Evolutionary conservation across 2,329 filamentous ascomycete species (phyloP).

Genomic region (Alternaria brassicae): DNA sequence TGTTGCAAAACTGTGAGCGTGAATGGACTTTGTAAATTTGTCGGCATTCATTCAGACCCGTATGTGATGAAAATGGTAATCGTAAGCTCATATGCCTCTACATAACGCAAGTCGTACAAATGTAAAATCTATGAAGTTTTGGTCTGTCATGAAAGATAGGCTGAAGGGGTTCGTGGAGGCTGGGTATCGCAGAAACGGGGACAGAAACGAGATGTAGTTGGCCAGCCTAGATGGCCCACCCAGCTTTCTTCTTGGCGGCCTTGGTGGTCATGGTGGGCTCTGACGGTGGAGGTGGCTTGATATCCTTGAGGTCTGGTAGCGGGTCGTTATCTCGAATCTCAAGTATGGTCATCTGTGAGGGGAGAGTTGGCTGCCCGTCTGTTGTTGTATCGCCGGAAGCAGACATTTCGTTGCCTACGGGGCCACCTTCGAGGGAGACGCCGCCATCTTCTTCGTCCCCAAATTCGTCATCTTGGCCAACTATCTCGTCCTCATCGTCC

Average conservation of each 20-base stretch:
- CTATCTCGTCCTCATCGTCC: neutral
- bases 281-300: constrained; percentile 30
- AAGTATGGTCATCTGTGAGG: constrained; percentile 47
- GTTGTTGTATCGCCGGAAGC: neutral
- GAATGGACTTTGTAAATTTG: neutral
- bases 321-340: constrained; percentile 48
- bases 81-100: neutral
- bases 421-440: constrained; percentile 8
- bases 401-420: constrained; percentile 5
- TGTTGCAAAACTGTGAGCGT: neutral
- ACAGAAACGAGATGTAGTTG: neutral
- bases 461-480: constrained; percentile 8
- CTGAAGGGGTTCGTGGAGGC: neutral
- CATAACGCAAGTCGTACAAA: neutral
- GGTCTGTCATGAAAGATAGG: neutral
- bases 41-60: neutral
- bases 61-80: neutral
- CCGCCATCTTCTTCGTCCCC: constrained; percentile 9
- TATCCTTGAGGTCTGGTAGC: constrained; percentile 40
- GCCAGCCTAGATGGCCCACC: constrained; percentile 38
- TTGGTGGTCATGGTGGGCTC: constrained; percentile 42
- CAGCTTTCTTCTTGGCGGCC: constrained; percentile 47
- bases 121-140: neutral
- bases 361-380: constrained; percentile 21
- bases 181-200: constrained; percentile 12